Percentiles rank a stretch among this genome's conserved stretches.
Conservation (phyloP, 371 early-diverging fungal genomes). For the Mortierella sp. region DNA sequence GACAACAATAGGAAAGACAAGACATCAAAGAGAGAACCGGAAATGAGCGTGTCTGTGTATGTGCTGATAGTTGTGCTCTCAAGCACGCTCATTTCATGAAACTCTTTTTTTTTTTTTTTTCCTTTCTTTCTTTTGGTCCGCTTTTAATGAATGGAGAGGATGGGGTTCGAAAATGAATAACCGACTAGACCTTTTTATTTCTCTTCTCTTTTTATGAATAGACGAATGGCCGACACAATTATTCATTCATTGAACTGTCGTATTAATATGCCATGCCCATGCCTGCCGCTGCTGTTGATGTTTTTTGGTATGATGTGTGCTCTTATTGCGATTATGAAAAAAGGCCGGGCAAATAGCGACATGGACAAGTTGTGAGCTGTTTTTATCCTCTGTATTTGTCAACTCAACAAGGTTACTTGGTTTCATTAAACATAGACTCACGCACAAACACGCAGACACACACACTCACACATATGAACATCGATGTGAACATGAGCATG, state of each 20-base stretch:
- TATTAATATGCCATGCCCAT: neutral
- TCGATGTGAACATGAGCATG: neutral
- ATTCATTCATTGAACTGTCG: neutral
- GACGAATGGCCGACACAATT: neutral
- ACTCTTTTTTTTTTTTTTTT: constrained; percentile 18
- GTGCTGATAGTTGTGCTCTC: constrained; percentile 14
- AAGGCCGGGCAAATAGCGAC: neutral
- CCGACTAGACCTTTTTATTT: neutral
- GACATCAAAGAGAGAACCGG: neutral
- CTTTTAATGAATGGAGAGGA: neutral
- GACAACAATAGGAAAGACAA: constrained; percentile 1
- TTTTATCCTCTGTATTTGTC: neutral
- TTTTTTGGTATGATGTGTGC: too few species aligned
- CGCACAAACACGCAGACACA: neutral
- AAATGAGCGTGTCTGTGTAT: neutral
- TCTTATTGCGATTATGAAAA: neutral
- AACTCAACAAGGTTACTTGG: neutral
- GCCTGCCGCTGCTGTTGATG: neutral
- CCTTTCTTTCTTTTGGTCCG: neutral
- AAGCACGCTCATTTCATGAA: constrained; percentile 36
- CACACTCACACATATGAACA: neutral
- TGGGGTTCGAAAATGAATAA: neutral
- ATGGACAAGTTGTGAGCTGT: neutral
- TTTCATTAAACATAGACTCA: neutral
- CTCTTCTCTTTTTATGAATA: neutral